A percentile compares a stretch with the other conserved stretches of the same genome.
Evolutionary conservation across 768 basidiomycete genomes (phyloP).

Genomic region (Rhodocollybia butyracea): DNA sequence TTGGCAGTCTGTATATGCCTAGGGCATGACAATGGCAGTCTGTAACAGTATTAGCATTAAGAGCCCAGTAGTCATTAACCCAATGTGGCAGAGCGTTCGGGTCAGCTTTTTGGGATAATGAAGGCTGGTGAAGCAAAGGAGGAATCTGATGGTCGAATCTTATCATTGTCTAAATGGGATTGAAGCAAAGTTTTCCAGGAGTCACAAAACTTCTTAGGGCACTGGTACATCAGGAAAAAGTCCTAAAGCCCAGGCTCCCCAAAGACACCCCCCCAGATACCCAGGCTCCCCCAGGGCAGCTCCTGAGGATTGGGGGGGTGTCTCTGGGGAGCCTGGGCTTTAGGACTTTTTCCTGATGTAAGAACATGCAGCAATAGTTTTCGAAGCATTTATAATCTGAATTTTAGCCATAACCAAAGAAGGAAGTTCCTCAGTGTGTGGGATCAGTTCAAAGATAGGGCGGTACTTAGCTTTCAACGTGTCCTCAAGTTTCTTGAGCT

Average conservation of each 20-base stretch:
- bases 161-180: conserved; percentile 25
- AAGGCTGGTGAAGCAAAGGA: conserved; percentile 26
- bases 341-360: no score
- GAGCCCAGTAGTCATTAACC: conserved; percentile 24
- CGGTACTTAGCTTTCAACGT: conserved; percentile 9
- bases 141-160: conserved; percentile 20
- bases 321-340: no score
- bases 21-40: no score
- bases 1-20: no score
- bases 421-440: conserved; percentile 18
- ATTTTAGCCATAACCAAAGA: conserved; percentile 17
- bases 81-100: conserved; percentile 15
- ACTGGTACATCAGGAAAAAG: no score
- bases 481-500: not conserved
- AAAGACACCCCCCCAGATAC: no score
- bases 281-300: no score
- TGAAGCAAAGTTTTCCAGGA: conserved; percentile 26
- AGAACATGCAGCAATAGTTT: conserved; percentile 8
- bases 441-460: conserved; percentile 23
- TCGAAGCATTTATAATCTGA: conserved; percentile 16
- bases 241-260: no score
- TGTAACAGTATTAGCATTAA: conserved; percentile 21
- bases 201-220: conserved; percentile 26
- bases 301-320: no score
- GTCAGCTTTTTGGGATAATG: conserved; percentile 30